These are phyloP conservation scores for Lachnellula willkommii DNA, from an alignment of 2,329 filamentous ascomycete species.

Conservation along the genomic window DNA sequence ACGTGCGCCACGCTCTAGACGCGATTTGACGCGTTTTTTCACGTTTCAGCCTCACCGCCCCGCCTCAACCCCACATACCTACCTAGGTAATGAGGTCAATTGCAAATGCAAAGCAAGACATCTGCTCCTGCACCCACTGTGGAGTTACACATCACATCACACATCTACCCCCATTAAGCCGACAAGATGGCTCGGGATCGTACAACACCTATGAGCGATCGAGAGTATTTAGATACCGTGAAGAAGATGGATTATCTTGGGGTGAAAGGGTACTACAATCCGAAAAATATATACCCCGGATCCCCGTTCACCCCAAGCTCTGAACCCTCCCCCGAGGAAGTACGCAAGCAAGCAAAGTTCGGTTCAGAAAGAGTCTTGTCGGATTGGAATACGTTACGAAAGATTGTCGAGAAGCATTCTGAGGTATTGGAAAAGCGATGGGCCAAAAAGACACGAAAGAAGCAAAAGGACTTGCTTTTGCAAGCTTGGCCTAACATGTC, in stretches of 20 bases:
- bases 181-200: too few relatives aligned
- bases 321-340: background rate
- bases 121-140: too few relatives aligned
- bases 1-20: too few relatives aligned
- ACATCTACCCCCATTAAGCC: too few relatives aligned
- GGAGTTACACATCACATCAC: too few relatives aligned
- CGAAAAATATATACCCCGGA: constrained; percentile 3
- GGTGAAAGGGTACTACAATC: constrained; percentile 4
- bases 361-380: constrained; percentile 1
- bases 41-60: too few relatives aligned
- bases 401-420: constrained; percentile 46
- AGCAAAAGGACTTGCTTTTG: constrained; percentile 43
- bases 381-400: background rate
- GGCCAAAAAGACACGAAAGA: constrained; percentile 44
- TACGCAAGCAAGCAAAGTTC: background rate
- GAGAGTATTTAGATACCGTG: background rate
- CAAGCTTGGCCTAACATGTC: constrained; percentile 47
- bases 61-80: too few relatives aligned
- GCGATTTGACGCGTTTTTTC: too few relatives aligned
- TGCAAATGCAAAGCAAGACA: too few relatives aligned
- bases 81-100: too few relatives aligned
- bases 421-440: constrained; percentile 47
- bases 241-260: constrained; percentile 1
- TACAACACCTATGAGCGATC: too few relatives aligned
- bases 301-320: constrained; percentile 1